A percentile compares a stretch with the other conserved stretches of the same genome.
These are phyloP conservation scores for Panaeolus cyanescens DNA, from an alignment of 768 basidiomycete species.

Conservation along the genomic window DNA sequence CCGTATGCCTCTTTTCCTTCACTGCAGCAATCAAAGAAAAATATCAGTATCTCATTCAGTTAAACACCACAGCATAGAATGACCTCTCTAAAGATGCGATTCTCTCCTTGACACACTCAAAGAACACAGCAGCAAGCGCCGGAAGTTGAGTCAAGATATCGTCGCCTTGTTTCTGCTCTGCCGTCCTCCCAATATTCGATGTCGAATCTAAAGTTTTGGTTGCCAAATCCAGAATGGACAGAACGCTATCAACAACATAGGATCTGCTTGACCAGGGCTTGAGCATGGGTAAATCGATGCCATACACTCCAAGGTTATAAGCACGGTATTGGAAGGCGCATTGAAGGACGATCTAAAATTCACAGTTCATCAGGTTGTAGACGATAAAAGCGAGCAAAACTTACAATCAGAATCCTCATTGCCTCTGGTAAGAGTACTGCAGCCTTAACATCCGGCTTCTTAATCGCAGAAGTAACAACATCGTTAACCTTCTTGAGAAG, in stretches of 20 bases:
- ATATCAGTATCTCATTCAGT: neutral
- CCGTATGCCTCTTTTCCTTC: conserved; percentile 40
- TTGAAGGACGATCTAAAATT: conserved; percentile 62
- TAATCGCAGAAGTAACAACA: conserved; percentile 43
- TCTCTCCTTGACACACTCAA: conserved; percentile 68
- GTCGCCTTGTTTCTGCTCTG: conserved; percentile 22
- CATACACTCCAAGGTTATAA: conserved; percentile 75
- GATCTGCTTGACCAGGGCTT: conserved; percentile 85
- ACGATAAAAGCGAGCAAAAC: conserved; percentile 20
- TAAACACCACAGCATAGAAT: neutral
- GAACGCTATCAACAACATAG: conserved; percentile 64
- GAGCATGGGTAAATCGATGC: conserved; percentile 67
- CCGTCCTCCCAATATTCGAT: conserved; percentile 10
- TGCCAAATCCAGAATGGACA: conserved; percentile 71
- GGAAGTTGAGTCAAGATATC: conserved; percentile 61
- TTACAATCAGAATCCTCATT: conserved; percentile 68
- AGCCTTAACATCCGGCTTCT: conserved; percentile 45
- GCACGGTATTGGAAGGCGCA: conserved; percentile 77
- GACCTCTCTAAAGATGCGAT: conserved; percentile 70
- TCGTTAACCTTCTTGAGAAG: conserved; percentile 64
- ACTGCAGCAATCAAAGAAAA: conserved; percentile 12
- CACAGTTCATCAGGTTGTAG: neutral
- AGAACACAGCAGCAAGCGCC: conserved; percentile 61
- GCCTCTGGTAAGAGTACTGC: conserved; percentile 60
- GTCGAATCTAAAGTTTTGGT: conserved; percentile 48